Base-by-base conservation (phyloP, 2,329 filamentous ascomycete genomes). In the Trichoderma sp. region DNA sequence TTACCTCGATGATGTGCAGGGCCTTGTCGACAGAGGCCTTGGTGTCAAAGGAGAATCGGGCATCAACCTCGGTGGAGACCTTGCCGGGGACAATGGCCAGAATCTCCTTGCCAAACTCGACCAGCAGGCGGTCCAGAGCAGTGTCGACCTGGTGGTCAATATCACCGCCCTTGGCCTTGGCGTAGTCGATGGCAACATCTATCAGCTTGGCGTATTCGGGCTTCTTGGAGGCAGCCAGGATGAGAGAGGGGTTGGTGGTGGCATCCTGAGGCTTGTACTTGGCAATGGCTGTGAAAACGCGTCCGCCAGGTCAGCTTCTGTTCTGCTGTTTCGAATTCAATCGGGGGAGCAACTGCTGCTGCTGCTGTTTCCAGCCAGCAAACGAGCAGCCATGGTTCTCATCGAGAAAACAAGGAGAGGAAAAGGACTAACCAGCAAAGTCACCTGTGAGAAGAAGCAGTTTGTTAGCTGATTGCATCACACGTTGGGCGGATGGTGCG, bases 261-360 rank as follows among this genome's bases (percentile, higher is more conserved):
- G 95, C 95, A 92, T 99, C 95, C 87, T 99, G 94, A 73, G 95
- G 95, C 90, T 97, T 97, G 90, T 99, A 99, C 87, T 98, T 97
- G 86, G 87, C 94, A 82, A 99, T 99, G 82, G 94, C 94, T 89
- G 84, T 17, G 45, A 17, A 80, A 74, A 82, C 81, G 54, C 68
- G 15, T n/a, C 15, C 45, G n/a, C 50, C 25, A 59, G 22, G 73
- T 78, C 19, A 78, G 76, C 70, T 70, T 72, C 27, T 54, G 45
- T 63, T 67, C 25, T 2, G 52, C 48, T 17, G 15, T n/a, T 7
- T 45, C 29, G 42, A 39, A 29, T 17, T 19, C 15, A 48, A 10
- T 66, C 10, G 65, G 32, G 53, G 50, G 25, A 58, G 35, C 37
- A 37, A 56, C 64, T 42, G 34, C 35, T 5, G 32, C 22, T 52